Percentiles rank a stretch among this genome's conserved stretches.
Evolutionary conservation across 2,329 filamentous ascomycete genomes (phyloP).

Genomic region (Calonectria naviculata): DNA sequence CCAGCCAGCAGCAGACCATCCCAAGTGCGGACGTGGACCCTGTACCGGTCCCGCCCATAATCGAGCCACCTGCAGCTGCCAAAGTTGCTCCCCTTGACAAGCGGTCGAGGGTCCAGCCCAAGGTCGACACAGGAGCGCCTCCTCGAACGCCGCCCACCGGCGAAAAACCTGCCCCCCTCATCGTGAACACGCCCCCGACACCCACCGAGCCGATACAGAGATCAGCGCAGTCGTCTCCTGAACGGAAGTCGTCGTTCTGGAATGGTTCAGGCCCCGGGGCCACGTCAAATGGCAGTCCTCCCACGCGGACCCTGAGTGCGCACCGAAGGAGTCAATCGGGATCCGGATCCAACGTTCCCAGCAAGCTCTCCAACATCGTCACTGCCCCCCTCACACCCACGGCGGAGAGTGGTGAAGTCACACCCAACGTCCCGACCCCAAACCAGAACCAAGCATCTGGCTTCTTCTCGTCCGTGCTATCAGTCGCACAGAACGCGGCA

Average conservation of each 20-base stretch:
- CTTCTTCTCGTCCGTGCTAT: conserved; percentile 95
- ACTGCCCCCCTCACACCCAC: conserved; percentile 81
- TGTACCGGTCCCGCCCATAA: conserved; percentile 33
- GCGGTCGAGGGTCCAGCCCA: conserved; percentile 42
- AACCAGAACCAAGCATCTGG: conserved; percentile 65
- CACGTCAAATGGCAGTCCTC: conserved; percentile 66
- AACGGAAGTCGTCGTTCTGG: conserved; percentile 43
- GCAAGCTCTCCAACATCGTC: conserved; percentile 86
- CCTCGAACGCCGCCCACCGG: conserved; percentile 61
- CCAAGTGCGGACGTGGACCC: conserved; percentile 31
- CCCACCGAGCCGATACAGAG: conserved; percentile 59
- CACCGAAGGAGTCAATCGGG: conserved; percentile 68
- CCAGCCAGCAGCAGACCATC: conserved; percentile 32
- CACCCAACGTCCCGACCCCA: conserved; percentile 63
- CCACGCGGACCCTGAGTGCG: conserved; percentile 78
- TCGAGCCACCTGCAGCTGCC: conserved; percentile 44
- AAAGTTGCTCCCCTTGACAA: conserved; percentile 43
- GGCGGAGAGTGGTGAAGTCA: conserved; percentile 72
- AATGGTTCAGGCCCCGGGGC: conserved; percentile 38
- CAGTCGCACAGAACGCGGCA: conserved; percentile 92
- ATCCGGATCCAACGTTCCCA: conserved; percentile 72
- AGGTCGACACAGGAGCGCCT: conserved; percentile 45
- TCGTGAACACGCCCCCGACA: conserved; percentile 75
- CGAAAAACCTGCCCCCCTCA: conserved; percentile 61
- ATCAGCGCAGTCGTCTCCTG: conserved; percentile 38